phyloP scores from a whole-genome alignment of 192 early-diverging fungal species.

The Entomortierella beljakovae region DNA sequence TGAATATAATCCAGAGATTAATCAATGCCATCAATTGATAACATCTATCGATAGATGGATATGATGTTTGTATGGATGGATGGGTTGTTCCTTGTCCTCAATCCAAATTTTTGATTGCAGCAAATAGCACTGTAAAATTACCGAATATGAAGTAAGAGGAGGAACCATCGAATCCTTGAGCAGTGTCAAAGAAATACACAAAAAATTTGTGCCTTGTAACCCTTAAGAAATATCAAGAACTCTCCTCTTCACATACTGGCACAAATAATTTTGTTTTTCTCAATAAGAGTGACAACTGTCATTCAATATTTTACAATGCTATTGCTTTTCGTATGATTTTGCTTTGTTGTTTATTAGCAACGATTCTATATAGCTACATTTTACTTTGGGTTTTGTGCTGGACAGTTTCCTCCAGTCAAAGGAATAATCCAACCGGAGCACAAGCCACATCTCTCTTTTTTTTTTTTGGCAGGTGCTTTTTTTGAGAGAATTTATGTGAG shows the following conservation, averaged over 20 bases:
- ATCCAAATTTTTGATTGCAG: not conserved
- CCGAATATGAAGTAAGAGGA: constrained; percentile 46
- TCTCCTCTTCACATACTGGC: no score
- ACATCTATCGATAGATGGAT: constrained; percentile 15
- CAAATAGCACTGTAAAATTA: constrained; percentile 8
- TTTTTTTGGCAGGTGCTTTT: not conserved
- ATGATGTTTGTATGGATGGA: constrained; percentile 9
- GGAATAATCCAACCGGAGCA: not conserved
- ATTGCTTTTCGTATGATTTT: no score
- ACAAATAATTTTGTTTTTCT: no score
- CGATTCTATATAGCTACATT: no score
- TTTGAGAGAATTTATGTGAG: not conserved
- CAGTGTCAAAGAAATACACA: not conserved
- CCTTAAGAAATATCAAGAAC: no score
- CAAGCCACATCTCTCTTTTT: not conserved
- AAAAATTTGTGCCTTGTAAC: not conserved
- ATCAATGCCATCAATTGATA: constrained; percentile 24
- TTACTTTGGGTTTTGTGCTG: no score
- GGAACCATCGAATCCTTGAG: not conserved
- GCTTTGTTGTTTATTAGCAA: no score
- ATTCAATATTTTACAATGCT: no score
- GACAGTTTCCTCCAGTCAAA: not conserved
- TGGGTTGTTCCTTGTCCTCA: not conserved
- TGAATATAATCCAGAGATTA: no score
- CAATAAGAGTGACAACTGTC: no score